phyloP scores from a whole-genome alignment of 352 stramenopile species.

The Globisporangium abappressorium region DNA sequence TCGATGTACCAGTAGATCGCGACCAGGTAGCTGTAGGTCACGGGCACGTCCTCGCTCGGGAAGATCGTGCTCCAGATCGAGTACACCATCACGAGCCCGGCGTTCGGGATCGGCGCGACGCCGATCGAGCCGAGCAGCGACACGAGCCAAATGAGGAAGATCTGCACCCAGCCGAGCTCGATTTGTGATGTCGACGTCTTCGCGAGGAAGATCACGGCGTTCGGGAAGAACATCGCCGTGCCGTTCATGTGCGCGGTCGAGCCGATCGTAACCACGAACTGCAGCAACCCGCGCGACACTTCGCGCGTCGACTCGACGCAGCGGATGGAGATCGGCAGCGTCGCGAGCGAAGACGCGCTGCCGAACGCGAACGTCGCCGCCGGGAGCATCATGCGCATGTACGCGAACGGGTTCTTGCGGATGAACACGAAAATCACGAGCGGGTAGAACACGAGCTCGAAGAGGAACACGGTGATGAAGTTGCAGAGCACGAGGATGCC shows the following conservation, averaged over 20 bases:
- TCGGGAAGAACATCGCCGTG: constrained; percentile 70
- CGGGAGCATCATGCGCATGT: constrained; percentile 63
- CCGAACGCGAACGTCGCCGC: constrained; percentile 64
- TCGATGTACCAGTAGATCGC: constrained; percentile 74
- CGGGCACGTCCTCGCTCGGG: constrained; percentile 41
- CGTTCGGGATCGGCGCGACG: constrained; percentile 64
- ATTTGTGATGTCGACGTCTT: constrained; percentile 38
- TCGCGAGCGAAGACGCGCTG: constrained; percentile 64
- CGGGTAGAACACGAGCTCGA: constrained; percentile 60
- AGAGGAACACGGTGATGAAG: constrained; percentile 37
- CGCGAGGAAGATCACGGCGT: constrained; percentile 63
- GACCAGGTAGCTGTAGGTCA: constrained; percentile 70
- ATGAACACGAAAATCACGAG: constrained; percentile 44
- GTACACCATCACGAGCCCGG: constrained; percentile 69
- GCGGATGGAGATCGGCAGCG: constrained; percentile 60
- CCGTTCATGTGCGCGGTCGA: constrained; percentile 77
- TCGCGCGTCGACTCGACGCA: constrained; percentile 61
- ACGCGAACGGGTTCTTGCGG: constrained; percentile 49
- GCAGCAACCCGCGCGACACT: constrained; percentile 48
- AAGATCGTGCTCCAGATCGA: constrained; percentile 77
- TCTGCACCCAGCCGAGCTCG: constrained; percentile 40
- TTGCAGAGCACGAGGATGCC: constrained; percentile 57
- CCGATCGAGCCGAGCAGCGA: constrained; percentile 61
- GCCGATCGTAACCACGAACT: constrained; percentile 75
- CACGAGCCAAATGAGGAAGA: constrained; percentile 59